phyloP scores from a whole-genome alignment of 1,284 basidiomycete genomes.

The Fomitopsis palustris region DNA sequence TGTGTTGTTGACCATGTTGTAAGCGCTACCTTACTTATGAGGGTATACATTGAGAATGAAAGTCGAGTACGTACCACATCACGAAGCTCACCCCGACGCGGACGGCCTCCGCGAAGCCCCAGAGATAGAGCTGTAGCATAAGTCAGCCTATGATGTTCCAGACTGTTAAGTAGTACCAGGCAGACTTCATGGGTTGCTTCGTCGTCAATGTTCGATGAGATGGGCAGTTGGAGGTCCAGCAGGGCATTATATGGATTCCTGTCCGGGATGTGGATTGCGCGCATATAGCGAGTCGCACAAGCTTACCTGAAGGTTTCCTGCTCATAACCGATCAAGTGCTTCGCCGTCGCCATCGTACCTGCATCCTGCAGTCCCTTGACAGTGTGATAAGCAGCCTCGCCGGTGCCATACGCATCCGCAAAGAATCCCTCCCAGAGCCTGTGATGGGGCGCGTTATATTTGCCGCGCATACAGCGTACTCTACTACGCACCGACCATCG shows the following conservation, averaged over 20 bases:
- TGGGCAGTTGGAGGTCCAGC: neutral
- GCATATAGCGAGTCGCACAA: neutral
- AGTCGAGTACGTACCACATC: neutral
- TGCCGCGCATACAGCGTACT: no score
- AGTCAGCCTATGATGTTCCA: no score
- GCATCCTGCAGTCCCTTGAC: neutral
- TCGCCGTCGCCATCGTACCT: neutral
- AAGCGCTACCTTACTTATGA: neutral
- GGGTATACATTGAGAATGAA: no score
- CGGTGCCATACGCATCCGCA: neutral
- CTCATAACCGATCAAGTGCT: neutral
- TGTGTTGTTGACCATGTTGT: constrained; percentile 50
- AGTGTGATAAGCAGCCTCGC: neutral
- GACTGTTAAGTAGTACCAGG: no score
- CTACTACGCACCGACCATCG: neutral
- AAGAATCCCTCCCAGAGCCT: neutral
- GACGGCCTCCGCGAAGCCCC: neutral
- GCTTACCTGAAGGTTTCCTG: neutral
- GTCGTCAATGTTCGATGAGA: neutral
- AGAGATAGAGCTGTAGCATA: neutral
- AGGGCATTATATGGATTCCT: no score
- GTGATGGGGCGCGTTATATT: neutral
- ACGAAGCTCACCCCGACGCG: neutral
- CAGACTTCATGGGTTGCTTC: neutral
- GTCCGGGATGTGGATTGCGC: no score